Evolutionary conservation across 139 green algal species (phyloP).

Genomic region (Asterochloris sp.): DNA sequence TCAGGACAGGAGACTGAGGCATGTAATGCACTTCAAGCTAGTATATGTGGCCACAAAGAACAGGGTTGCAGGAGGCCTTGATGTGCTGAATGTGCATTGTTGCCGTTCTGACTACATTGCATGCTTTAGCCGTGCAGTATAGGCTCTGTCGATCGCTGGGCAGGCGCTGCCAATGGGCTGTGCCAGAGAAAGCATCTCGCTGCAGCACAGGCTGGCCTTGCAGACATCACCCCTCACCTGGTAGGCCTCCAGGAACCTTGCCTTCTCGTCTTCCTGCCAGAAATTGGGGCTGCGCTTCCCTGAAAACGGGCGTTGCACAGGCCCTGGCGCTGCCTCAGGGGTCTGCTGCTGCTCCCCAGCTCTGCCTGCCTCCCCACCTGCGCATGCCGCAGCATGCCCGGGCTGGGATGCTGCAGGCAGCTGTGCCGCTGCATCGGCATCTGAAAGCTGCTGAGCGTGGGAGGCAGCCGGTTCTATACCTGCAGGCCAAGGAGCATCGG

Average conservation of each 20-base stretch:
- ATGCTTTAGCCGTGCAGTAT: neutral
- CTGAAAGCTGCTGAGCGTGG: no score
- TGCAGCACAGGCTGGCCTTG: neutral
- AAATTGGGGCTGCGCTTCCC: constrained; percentile 8
- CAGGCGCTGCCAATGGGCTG: neutral
- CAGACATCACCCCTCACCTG: constrained; percentile 17
- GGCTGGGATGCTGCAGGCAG: no score
- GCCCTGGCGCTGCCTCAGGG: no score
- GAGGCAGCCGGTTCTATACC: no score
- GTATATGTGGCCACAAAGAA: neutral
- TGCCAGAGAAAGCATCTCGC: no score
- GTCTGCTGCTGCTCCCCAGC: no score
- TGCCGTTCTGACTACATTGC: neutral
- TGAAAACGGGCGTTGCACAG: no score
- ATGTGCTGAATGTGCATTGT: neutral
- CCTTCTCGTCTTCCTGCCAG: constrained; percentile 54
- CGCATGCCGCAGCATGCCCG: no score
- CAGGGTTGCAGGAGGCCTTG: neutral
- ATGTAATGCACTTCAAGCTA: neutral
- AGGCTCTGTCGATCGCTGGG: neutral
- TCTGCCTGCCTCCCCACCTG: no score
- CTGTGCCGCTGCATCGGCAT: no score
- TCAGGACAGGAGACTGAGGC: no score
- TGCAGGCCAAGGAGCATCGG: no score
- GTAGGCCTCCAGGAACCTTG: constrained; percentile 43